A percentile compares a stretch with the other conserved stretches of the same genome.
These are phyloP conservation scores for Curvularia hawaiiensis DNA, from an alignment of 2,329 filamentous ascomycete species.

Conservation along the genomic window DNA sequence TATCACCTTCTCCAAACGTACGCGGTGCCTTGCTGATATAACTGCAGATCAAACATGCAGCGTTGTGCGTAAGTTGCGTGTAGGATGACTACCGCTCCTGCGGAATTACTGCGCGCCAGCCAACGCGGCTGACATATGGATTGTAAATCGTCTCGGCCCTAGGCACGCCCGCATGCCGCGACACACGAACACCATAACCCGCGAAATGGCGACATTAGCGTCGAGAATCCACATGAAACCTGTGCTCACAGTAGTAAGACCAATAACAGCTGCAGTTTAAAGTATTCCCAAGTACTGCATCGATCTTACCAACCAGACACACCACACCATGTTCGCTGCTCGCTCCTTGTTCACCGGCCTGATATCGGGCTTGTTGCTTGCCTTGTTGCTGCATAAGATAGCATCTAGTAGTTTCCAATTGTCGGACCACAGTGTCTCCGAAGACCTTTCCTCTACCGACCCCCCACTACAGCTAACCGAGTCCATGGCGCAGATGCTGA, in stretches of 20 bases:
- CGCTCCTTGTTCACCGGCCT: constrained; percentile 32
- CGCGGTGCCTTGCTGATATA: neutral
- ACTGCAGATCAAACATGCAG: neutral
- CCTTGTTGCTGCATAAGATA: constrained; percentile 32
- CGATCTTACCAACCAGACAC: constrained; percentile 7
- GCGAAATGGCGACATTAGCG: neutral
- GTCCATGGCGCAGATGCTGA: constrained; percentile 41
- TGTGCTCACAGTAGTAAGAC: neutral
- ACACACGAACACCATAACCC: neutral
- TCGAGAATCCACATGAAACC: neutral
- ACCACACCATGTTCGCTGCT: constrained; percentile 20
- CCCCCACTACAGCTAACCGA: constrained; percentile 15
- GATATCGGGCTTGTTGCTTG: constrained; percentile 35
- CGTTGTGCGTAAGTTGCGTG: neutral
- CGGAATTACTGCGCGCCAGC: constrained; percentile 7
- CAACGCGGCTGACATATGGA: constrained; percentile 9
- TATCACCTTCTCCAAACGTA: neutral
- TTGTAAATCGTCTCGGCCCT: constrained; percentile 9
- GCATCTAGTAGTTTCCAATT: constrained; percentile 23
- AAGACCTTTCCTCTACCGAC: constrained; percentile 12
- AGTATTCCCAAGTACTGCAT: neutral
- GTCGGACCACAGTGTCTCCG: constrained; percentile 17
- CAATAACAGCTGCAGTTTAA: neutral
- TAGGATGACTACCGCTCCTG: neutral
- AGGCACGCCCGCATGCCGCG: neutral